Evolutionary conservation across 2,329 filamentous ascomycete species (phyloP).

Genomic region (Pseudocercospora ulei): DNA sequence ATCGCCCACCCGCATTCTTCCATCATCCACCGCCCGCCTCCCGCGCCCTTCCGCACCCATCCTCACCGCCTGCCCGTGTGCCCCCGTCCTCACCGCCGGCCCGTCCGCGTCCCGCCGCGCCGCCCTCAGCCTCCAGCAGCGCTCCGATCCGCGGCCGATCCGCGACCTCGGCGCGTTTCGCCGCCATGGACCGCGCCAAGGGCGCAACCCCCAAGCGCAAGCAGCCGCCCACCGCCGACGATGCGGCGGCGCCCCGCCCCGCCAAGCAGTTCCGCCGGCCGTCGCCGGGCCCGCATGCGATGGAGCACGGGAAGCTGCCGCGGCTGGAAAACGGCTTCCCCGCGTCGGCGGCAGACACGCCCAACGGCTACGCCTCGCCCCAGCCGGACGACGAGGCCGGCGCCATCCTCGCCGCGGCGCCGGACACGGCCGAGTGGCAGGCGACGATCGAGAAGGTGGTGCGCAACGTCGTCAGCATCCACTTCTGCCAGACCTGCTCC

Average conservation of each 20-base stretch:
- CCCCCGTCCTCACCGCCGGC: slow-evolving; percentile 1
- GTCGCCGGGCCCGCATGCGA: slow-evolving; percentile 17
- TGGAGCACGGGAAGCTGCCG: slow-evolving; percentile 21
- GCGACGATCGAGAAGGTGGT: slow-evolving; percentile 90
- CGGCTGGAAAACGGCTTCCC: slow-evolving; percentile 28
- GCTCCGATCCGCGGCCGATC: slow-evolving; percentile 1
- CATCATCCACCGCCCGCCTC: no score
- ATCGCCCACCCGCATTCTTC: no score
- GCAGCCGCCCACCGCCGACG: slow-evolving; percentile 30
- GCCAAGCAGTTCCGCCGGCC: slow-evolving; percentile 32
- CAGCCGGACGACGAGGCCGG: slow-evolving; percentile 40
- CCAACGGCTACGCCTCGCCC: slow-evolving; percentile 33
- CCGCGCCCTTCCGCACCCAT: no score
- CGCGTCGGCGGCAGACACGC: slow-evolving; percentile 29
- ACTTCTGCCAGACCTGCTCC: slow-evolving; percentile 94
- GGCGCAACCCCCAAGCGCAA: slow-evolving; percentile 32
- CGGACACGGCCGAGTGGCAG: slow-evolving; percentile 81
- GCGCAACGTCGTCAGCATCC: slow-evolving; percentile 92
- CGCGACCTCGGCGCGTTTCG: slow-evolving; percentile 3
- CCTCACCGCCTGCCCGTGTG: no score
- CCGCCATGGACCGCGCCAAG: slow-evolving; percentile 23
- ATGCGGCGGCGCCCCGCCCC: slow-evolving; percentile 30
- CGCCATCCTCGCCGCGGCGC: slow-evolving; percentile 41
- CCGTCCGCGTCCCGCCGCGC: slow-evolving; percentile 2
- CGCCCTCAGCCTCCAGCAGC: not conserved